Evolutionary conservation across 2,329 filamentous ascomycete species (phyloP).

Genomic region (Aspergillus pseudonomiae): DNA sequence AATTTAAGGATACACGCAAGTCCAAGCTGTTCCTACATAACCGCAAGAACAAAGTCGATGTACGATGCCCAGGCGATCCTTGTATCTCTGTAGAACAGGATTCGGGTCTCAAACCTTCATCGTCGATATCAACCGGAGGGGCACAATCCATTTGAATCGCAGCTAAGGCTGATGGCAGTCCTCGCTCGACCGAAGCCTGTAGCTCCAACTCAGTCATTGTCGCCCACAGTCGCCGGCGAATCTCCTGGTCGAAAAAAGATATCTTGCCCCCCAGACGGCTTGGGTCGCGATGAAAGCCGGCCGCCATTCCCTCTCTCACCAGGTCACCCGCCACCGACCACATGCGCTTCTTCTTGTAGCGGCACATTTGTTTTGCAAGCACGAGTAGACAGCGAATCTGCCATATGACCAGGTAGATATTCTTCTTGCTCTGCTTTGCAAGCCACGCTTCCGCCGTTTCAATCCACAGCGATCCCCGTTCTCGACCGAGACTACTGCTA

Average conservation of each 20-base stretch:
- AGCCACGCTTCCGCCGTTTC: background rate
- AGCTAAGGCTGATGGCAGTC: background rate
- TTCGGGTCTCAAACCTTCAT: background rate
- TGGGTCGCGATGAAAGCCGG: slow-evolving; percentile 55
- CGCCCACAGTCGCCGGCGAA: slow-evolving; percentile 24
- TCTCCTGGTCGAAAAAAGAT: slow-evolving; percentile 52
- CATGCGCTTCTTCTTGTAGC: slow-evolving; percentile 53
- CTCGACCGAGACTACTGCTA: background rate
- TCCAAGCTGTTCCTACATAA: background rate
- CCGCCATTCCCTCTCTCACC: slow-evolving; percentile 51
- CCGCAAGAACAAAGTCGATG: background rate
- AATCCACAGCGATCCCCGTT: background rate
- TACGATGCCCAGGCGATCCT: background rate
- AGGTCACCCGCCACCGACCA: slow-evolving; percentile 54
- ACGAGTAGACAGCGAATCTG: slow-evolving; percentile 53
- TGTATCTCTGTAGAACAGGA: background rate
- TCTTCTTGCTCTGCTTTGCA: slow-evolving; percentile 51
- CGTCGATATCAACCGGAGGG: background rate
- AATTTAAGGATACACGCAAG: background rate
- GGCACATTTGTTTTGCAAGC: slow-evolving; percentile 52
- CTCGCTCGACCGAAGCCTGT: background rate
- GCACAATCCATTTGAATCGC: background rate
- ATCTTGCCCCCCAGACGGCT: slow-evolving; percentile 39
- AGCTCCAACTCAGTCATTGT: background rate
- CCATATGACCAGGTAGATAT: slow-evolving; percentile 51